Conservation (phyloP, 805 yeast species). For the Candida nanaspora region DNA sequence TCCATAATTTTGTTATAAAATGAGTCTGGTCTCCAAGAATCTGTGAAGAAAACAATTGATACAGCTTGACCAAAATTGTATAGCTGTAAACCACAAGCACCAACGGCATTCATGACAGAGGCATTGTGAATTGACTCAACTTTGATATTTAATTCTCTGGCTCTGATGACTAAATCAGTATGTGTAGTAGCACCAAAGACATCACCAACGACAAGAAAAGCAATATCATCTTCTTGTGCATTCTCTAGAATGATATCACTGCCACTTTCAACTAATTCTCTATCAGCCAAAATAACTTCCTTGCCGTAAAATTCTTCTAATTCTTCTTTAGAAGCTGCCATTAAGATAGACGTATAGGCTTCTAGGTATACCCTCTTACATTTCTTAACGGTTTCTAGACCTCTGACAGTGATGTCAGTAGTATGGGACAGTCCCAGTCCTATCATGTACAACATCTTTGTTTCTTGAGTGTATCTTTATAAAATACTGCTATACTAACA, state of each 20-base stretch:
- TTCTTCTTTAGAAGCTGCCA: slow-evolving; percentile 78
- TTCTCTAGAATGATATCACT: slow-evolving; percentile 74
- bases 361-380: slow-evolving; percentile 92
- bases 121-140: slow-evolving; percentile 91
- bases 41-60: slow-evolving; percentile 94
- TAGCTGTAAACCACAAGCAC: slow-evolving; percentile 93
- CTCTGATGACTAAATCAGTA: slow-evolving; percentile 87
- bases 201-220: slow-evolving; percentile 94
- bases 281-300: slow-evolving; percentile 80
- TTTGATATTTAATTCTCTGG: slow-evolving; percentile 72
- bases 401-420: slow-evolving; percentile 89
- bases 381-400: slow-evolving; percentile 72
- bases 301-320: slow-evolving; percentile 82
- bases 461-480: too few species aligned
- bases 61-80: slow-evolving; percentile 96
- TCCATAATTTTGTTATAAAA: slow-evolving; percentile 87
- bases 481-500: too few species aligned
- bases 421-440: slow-evolving; percentile 90
- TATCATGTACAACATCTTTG: slow-evolving; percentile 73
- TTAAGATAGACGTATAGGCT: slow-evolving; percentile 89
- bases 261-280: slow-evolving; percentile 89
- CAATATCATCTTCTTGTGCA: slow-evolving; percentile 78
- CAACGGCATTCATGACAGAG: slow-evolving; percentile 96
- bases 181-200: slow-evolving; percentile 98
- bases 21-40: slow-evolving; percentile 92